Evolutionary conservation across 768 basidiomycete genomes (phyloP), one percentile per base, ranked within the genome.

Genomic region (Asterophora lycoperdoides): DNA sequence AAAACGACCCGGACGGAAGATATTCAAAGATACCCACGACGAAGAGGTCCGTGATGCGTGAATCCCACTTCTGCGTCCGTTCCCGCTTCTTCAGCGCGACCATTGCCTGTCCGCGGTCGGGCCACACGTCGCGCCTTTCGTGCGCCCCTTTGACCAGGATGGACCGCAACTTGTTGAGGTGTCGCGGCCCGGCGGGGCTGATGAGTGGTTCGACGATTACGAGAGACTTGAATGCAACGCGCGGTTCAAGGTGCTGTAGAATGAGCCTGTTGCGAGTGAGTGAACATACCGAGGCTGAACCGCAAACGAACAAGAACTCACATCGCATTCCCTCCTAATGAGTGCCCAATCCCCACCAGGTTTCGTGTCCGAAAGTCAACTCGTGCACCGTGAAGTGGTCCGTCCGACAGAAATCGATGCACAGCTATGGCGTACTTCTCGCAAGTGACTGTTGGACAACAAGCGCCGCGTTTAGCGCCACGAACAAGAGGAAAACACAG

Each of bases 141-240:
- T 71, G 67, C 0, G 84, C 81, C 10, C 68, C 59, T 14, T 64
- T 61, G 17, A 83, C 68, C 5, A 86, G 73, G 7, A 56, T 49
- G 1, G 51, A 41, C 18, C 76, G 69, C 17, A 85, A 65, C 6
- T 62, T 58, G 0, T 55, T 46, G 29, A 85, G 64, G 19, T 71
- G 70, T 23, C 71, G 58, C 1, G 68, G 60, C 8, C 77, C 78
- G 1, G 64, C 69, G 0, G 81, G 75, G 46, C 76, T 80, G 39
- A 87, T 62, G 67, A 87, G 70, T 3, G 84, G 84, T 59, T 87
- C 84, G 42, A 84, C 70, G 18, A 86, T 70, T 50, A 86, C 67
- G 49, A 86, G 56, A 4, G 75, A 76, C 0, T 61, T 56, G 58
- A 86, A 85, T 3, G 56, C 60, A 36, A 81, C 56, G 0, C 44